Evolutionary conservation across 345 rosid species (phyloP).

Genomic region (Salix caprea): DNA sequence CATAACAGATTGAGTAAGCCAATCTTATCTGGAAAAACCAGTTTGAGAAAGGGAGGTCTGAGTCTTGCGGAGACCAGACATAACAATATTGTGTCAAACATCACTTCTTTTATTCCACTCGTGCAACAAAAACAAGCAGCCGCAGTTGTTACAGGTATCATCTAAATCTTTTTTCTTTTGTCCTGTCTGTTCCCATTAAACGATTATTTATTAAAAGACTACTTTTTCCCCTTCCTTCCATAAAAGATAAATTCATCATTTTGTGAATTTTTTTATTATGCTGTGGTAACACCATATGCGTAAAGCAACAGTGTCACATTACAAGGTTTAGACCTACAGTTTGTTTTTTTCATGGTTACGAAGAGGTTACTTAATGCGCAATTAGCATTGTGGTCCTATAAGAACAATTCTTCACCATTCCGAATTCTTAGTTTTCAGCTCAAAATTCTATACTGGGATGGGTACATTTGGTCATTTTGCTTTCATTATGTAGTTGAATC

Average conservation of each 20-base stretch:
- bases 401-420: background rate
- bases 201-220: background rate
- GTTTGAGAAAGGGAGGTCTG: slow-evolving; percentile 37
- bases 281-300: too few relatives aligned
- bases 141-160: slow-evolving; percentile 54
- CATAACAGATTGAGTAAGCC: slow-evolving; percentile 52
- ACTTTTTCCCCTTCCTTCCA: background rate
- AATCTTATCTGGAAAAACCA: slow-evolving; percentile 49
- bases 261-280: background rate
- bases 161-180: background rate
- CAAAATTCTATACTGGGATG: background rate
- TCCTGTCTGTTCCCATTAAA: background rate
- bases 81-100: slow-evolving; percentile 71
- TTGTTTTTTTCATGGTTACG: background rate
- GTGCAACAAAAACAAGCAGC: slow-evolving; percentile 75
- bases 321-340: background rate
- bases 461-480: background rate
- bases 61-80: slow-evolving; percentile 42
- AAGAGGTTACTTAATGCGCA: background rate
- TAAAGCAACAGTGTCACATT: too few relatives aligned
- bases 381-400: background rate
- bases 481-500: background rate
- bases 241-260: background rate
- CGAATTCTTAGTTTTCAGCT: background rate
- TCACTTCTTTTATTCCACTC: slow-evolving; percentile 74